These are phyloP conservation scores for Neofusicoccum kwambonambiense DNA, from an alignment of 2,329 filamentous ascomycete genomes.

Conservation along the genomic window DNA sequence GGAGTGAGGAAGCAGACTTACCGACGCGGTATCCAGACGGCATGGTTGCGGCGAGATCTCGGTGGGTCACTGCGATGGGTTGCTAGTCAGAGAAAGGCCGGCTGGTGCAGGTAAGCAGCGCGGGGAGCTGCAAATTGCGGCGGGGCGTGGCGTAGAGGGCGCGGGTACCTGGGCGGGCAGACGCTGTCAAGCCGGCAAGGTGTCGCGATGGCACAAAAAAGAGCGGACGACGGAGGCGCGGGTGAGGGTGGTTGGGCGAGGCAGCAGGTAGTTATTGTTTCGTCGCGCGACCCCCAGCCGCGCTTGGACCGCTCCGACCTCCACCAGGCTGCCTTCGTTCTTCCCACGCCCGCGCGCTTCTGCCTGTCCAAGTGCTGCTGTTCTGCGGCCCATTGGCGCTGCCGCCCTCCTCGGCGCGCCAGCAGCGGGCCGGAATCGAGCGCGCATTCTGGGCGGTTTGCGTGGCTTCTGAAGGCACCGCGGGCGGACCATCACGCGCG, in stretches of 20 bases:
- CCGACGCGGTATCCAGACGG: conserved; percentile 17
- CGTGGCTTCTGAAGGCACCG: too few relatives aligned
- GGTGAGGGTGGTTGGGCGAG: not conserved
- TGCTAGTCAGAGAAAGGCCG: not conserved
- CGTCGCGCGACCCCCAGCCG: not conserved
- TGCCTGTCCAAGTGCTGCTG: too few relatives aligned
- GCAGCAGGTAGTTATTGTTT: not conserved
- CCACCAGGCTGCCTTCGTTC: too few relatives aligned
- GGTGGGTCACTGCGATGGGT: not conserved
- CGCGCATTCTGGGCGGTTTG: too few relatives aligned
- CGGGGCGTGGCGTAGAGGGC: not conserved
- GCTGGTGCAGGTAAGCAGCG: not conserved
- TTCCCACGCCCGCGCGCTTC: too few relatives aligned
- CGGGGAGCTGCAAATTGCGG: not conserved
- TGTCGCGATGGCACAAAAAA: not conserved
- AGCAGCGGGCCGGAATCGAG: too few relatives aligned
- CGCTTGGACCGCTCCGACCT: too few relatives aligned
- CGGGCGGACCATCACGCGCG: too few relatives aligned
- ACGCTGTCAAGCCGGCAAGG: not conserved
- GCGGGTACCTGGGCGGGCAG: not conserved
- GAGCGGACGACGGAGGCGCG: not conserved
- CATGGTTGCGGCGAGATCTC: conserved; percentile 12
- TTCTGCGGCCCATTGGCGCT: too few relatives aligned
- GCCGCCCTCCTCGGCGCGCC: too few relatives aligned
- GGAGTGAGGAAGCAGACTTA: not conserved